These are phyloP conservation scores for Madurella fahalii DNA, from an alignment of 2,329 filamentous ascomycete genomes.

Conservation along the genomic window DNA sequence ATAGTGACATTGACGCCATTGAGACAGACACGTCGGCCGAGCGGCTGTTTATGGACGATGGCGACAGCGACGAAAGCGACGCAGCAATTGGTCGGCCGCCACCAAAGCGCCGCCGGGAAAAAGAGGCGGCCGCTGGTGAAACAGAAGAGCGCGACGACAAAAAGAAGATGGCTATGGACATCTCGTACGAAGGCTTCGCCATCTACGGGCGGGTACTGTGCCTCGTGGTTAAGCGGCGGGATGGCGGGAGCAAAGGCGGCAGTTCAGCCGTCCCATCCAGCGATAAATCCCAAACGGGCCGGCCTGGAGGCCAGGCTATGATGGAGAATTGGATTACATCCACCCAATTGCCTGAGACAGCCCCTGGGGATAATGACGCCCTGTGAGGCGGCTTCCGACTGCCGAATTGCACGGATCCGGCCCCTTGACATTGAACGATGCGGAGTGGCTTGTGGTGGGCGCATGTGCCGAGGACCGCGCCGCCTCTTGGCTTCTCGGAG, in stretches of 20 bases:
- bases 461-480: conserved; percentile 7
- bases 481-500: background rate
- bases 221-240: conserved; percentile 74
- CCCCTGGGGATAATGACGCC: conserved; percentile 31
- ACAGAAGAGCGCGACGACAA: conserved; percentile 60
- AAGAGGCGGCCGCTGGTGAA: conserved; percentile 26
- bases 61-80: conserved; percentile 28
- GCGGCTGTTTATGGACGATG: conserved; percentile 28
- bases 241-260: conserved; percentile 29
- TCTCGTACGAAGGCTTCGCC: conserved; percentile 89
- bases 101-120: conserved; percentile 44
- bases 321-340: conserved; percentile 85
- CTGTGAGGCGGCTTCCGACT: conserved; percentile 9
- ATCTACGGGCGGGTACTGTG: conserved; percentile 93
- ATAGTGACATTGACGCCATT: conserved; percentile 16
- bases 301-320: conserved; percentile 56
- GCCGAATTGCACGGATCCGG: background rate
- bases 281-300: conserved; percentile 15
- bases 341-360: conserved; percentile 58
- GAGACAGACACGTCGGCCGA: conserved; percentile 22
- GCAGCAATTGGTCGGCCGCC: conserved; percentile 41
- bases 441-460: background rate
- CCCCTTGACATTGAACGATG: background rate
- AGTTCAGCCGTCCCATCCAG: conserved; percentile 14
- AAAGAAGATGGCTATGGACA: conserved; percentile 84